Evolutionary conservation across 495 filamentous ascomycete species (phyloP), one percentile per base, ranked within the genome.

Genomic region (Penicillium herquei): DNA sequence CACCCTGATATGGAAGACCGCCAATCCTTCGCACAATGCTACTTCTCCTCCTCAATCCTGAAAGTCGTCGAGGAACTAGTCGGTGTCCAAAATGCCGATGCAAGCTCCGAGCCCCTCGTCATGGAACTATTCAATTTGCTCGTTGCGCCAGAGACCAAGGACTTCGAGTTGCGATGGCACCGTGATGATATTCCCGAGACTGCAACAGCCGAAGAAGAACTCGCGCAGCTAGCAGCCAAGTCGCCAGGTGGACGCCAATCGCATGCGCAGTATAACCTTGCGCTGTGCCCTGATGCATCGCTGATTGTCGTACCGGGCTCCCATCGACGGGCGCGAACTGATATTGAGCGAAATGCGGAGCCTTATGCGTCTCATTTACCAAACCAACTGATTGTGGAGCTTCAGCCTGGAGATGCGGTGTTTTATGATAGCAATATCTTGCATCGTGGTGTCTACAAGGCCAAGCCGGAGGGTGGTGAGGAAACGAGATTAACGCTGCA

Each of bases 401-500:
- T 92, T 58, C 69, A 82, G 60, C 75, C 88, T 0, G 90, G 90
- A 0, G 90, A 93, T 67, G 78, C 86, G 7, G 87, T 88, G 35
- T 95, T 95, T 63, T 93, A 95, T 65, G 83, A 95, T 70, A 92
- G 90, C 57, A 92, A 95, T 71, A 93, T 95, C 49, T 56, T 93
- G 65, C 90, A 95, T 53, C 78, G 90, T 1, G 90, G 88, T 0
- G 81, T 86, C n/a, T 95, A 95, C 63, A 63, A 70, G 60, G 65
- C 55, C 4, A 78, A 74, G 50, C 51, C 45, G 11, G 74, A 70
- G 43, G 71, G 76, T 4, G 71, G 64, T 0, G 60, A 54, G n/a
- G 79, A 73, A 62, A 85, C 87, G 68, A 70, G 90, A 55, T 73
- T 89, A 74, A 95, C 90, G 62, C 62, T 92, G 71, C 90, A 95